Conservation (phyloP, 768 basidiomycete species). For the Tylopilus sp. region DNA sequence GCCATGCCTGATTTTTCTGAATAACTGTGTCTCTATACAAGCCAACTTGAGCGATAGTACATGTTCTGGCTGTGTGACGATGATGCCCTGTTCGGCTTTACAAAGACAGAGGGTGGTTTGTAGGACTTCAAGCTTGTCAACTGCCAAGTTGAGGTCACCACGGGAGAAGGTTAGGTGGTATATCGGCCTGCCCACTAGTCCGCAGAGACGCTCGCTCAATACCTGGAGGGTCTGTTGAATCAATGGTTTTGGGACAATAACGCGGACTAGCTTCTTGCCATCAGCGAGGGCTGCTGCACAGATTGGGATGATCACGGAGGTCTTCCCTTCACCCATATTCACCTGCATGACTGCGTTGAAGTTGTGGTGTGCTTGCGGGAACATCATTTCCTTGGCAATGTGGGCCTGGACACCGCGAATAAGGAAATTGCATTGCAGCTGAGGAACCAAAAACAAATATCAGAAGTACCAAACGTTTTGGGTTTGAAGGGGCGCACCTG, state of each 20-base stretch:
- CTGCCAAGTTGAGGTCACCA: too few species aligned
- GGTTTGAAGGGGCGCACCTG: neutral
- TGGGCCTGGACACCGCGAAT: constrained; percentile 40
- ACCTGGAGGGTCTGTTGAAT: constrained; percentile 46
- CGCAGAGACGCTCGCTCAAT: constrained; percentile 40
- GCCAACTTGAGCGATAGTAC: constrained; percentile 48
- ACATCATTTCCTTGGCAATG: constrained; percentile 46
- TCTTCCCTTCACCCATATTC: constrained; percentile 13
- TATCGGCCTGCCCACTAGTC: constrained; percentile 44
- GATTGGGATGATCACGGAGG: constrained; percentile 42
- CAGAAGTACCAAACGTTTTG: neutral
- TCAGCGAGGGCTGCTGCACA: constrained; percentile 39
- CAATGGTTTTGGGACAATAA: constrained; percentile 38
- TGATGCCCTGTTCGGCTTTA: constrained; percentile 31
- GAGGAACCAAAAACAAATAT: neutral
- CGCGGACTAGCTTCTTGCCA: constrained; percentile 40
- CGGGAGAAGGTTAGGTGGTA: constrained; percentile 47
- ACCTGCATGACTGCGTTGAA: constrained; percentile 44
- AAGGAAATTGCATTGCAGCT: constrained; percentile 46
- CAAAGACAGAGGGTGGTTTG: too few species aligned
- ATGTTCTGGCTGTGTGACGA: constrained; percentile 52
- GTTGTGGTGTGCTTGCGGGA: constrained; percentile 32
- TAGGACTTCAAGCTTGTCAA: too few species aligned
- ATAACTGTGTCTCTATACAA: constrained; percentile 36
- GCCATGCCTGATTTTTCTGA: neutral